phyloP scores from a whole-genome alignment of 2,329 filamentous ascomycete genomes.

The Westerdykella aurantiaca region DNA sequence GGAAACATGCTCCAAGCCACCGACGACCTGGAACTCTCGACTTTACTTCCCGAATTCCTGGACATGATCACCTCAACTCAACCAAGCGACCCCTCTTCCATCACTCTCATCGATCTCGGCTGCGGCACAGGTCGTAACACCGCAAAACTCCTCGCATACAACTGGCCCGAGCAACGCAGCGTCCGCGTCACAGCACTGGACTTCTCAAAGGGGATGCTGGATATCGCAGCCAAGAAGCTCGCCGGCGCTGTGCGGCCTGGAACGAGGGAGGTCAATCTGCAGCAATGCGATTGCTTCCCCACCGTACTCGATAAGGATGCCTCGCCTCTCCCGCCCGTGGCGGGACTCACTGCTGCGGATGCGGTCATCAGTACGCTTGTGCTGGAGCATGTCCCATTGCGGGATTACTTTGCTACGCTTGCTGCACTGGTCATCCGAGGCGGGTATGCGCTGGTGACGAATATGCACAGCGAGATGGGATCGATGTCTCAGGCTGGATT shows the following conservation, averaged over 20 bases:
- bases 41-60: slow-evolving; percentile 48
- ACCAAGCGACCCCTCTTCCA: background rate
- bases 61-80: slow-evolving; percentile 16
- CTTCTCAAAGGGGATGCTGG: slow-evolving; percentile 53
- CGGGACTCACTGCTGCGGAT: slow-evolving; percentile 27
- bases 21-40: slow-evolving; percentile 52
- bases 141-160: slow-evolving; percentile 42
- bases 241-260: background rate
- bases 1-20: slow-evolving; percentile 62
- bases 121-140: slow-evolving; percentile 63
- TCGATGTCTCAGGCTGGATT: slow-evolving; percentile 56
- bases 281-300: slow-evolving; percentile 29
- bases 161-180: slow-evolving; percentile 15
- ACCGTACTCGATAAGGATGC: slow-evolving; percentile 7
- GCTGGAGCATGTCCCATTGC: slow-evolving; percentile 56
- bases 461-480: slow-evolving; percentile 65
- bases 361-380: slow-evolving; percentile 58
- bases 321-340: slow-evolving; percentile 20
- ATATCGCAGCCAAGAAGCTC: slow-evolving; percentile 44
- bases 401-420: slow-evolving; percentile 46
- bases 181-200: slow-evolving; percentile 51
- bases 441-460: slow-evolving; percentile 55
- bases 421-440: slow-evolving; percentile 39
- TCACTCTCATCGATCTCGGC: slow-evolving; percentile 52
- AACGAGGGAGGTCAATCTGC: slow-evolving; percentile 9